These are phyloP conservation scores for Aureobasidium sp. DNA, from an alignment of 2,329 filamentous ascomycete species.

Conservation along the genomic window DNA sequence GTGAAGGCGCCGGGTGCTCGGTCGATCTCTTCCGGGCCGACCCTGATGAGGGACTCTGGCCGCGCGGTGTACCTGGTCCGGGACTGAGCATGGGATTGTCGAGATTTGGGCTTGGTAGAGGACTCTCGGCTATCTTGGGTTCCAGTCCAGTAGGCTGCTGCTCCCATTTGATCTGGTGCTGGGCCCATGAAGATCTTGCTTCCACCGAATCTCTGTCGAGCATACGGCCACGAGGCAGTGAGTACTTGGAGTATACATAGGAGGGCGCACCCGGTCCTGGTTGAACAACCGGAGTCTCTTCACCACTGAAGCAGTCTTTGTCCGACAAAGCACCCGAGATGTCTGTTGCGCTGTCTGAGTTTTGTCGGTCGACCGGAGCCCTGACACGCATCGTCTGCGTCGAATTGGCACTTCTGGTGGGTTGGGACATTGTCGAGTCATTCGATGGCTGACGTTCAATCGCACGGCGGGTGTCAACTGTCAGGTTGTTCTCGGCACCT, in stretches of 20 bases:
- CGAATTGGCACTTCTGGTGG: background rate
- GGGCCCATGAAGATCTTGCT: constrained; percentile 45
- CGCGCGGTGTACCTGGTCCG: background rate
- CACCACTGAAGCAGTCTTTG: constrained; percentile 15
- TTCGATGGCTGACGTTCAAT: background rate
- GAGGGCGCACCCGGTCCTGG: constrained; percentile 53
- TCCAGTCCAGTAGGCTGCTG: constrained; percentile 17
- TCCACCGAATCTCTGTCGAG: constrained; percentile 62
- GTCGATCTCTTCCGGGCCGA: constrained; percentile 26
- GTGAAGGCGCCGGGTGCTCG: constrained; percentile 21
- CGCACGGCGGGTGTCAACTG: background rate
- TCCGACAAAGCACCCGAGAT: constrained; percentile 6
- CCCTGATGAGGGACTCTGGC: constrained; percentile 15
- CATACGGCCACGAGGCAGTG: constrained; percentile 73
- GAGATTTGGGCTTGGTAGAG: constrained; percentile 1
- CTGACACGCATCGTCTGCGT: constrained; percentile 15
- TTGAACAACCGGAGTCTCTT: constrained; percentile 28
- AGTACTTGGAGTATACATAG: constrained; percentile 81
- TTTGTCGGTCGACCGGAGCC: constrained; percentile 29
- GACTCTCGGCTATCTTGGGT: background rate
- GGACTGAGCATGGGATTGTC: constrained; percentile 5
- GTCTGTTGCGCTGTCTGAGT: constrained; percentile 30
- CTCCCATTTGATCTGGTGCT: constrained; percentile 56
- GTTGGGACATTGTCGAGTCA: background rate
- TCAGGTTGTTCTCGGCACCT: constrained; percentile 16